Base-by-base conservation (phyloP, 345 rosid genomes). In the Salix suchowensis region DNA sequence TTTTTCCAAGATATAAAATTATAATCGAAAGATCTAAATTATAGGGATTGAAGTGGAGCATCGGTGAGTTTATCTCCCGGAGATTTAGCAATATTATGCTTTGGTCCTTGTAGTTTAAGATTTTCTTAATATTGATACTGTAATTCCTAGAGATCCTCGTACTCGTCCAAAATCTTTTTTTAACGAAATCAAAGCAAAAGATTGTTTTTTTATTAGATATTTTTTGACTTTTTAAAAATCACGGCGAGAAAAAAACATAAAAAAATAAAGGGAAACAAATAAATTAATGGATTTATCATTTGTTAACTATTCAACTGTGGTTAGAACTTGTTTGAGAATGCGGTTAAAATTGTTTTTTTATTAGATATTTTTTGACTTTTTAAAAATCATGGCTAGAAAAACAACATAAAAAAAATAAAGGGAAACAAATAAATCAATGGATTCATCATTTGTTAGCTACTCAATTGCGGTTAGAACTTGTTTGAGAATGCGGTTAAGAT, bases 271-370 rank as follows among this genome's bases (percentile, higher is more conserved):
- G 10, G 3, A 1, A 21, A 8, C 50, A 13, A 44, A 13, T 4
- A 10, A 30, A 30, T 6, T 0, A n/a, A 8, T 55, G 1, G 58
- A 55, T 23, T 7, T 1, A 21, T 0, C 13, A 55, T n/a, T 7
- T 8, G 13, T 55, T 50, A n/a, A 0, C 26, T 8, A 55, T 0
- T 55, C 2, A n/a, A 21, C 1, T 0, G 26, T 0, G 2, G 1
- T 55, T 55, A 55, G 5, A 50, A 1, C 5, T 50, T 4, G 36
- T 34, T 5, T 34, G 36, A 34, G 1, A 34, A 34, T 34, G 2
- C 0, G 2, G 1, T 55, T 55, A 55, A 1, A 28, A 9, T 0
- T 4, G 2, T 54, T 7, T 21, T 6, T 18, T 54, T 30, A 2
- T 52, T 19, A 6, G 19, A 16, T 7, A 1, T 54, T 2, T 6